Percentiles rank a stretch among this genome's conserved stretches.
Evolutionary conservation across 345 rosid species (phyloP).

Genomic region (Gossypium thurberi): DNA sequence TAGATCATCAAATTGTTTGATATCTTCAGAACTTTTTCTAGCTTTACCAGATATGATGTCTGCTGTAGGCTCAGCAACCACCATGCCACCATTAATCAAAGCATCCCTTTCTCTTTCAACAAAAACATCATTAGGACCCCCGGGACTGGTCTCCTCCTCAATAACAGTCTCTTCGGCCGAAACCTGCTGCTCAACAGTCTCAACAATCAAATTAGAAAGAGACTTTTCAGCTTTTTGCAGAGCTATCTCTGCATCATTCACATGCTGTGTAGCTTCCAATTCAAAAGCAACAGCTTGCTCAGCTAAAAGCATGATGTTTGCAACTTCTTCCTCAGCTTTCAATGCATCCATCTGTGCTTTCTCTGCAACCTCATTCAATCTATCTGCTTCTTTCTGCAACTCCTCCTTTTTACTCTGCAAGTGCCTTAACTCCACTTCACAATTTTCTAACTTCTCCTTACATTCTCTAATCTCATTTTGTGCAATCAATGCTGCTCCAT

Average conservation of each 20-base stretch:
- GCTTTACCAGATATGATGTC: neutral
- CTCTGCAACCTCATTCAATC: neutral
- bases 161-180: neutral
- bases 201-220: neutral
- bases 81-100: neutral
- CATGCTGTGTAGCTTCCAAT: neutral
- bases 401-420: neutral
- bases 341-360: neutral
- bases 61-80: neutral
- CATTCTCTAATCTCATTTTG: neutral
- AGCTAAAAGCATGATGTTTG: conserved; percentile 1
- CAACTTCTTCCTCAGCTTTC: neutral
- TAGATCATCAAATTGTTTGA: neutral
- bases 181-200: neutral
- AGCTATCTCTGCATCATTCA: neutral
- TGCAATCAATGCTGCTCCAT: neutral
- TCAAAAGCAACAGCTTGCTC: conserved; percentile 4
- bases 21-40: neutral
- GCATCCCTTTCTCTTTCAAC: conserved; percentile 3
- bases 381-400: neutral
- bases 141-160: neutral
- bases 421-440: neutral
- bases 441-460: neutral
- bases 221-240: neutral
- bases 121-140: conserved; percentile 1